phyloP scores from a whole-genome alignment of 2,329 filamentous ascomycete genomes.

The Hymenoscyphus linearis region DNA sequence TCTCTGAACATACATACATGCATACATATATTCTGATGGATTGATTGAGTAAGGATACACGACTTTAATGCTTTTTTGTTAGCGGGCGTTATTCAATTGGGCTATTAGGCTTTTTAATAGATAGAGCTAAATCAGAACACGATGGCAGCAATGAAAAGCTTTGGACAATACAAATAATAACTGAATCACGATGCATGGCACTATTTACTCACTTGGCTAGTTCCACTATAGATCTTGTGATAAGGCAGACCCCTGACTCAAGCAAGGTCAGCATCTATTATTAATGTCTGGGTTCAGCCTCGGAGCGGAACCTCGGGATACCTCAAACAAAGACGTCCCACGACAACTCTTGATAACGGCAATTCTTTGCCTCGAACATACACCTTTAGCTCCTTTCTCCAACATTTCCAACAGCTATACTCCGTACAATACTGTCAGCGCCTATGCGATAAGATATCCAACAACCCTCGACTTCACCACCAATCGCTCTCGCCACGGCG shows the following conservation, averaged over 20 bases:
- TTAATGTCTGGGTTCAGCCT: slow-evolving; percentile 2
- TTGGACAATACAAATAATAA: not conserved
- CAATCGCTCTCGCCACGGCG: not conserved
- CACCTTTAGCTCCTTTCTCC: not conserved
- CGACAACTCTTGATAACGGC: not conserved
- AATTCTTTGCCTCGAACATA: not conserved
- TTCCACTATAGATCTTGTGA: too few relatives aligned
- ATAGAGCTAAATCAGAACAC: not conserved
- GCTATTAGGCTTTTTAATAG: not conserved
- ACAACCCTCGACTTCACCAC: not conserved
- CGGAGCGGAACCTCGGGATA: not conserved
- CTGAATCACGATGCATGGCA: not conserved
- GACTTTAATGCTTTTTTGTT: slow-evolving; percentile 3
- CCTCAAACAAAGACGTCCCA: not conserved
- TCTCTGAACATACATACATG: not conserved
- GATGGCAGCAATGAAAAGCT: not conserved
- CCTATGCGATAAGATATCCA: not conserved
- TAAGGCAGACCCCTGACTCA: too few relatives aligned
- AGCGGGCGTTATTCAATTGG: not conserved
- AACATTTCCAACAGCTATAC: not conserved
- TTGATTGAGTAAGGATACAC: not conserved
- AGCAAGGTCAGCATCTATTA: not conserved
- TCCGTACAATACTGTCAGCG: not conserved
- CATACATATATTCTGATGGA: not conserved
- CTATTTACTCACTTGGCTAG: too few relatives aligned